Evolutionary conservation across 2,329 filamentous ascomycete species (phyloP), one percentile per base, ranked within the genome.

Genomic region (Clonostachys rhizophaga): DNA sequence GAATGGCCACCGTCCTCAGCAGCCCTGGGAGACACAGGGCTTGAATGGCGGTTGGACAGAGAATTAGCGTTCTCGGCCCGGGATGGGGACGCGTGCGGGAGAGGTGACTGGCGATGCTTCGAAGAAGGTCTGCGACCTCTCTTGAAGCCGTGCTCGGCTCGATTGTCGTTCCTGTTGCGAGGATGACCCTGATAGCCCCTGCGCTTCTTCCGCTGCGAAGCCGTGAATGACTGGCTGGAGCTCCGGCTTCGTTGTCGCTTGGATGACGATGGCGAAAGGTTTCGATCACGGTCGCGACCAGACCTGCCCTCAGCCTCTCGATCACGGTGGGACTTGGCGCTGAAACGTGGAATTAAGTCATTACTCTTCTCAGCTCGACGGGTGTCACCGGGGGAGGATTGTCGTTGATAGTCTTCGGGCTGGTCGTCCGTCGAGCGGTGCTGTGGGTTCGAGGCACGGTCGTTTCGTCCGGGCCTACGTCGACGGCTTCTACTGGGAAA

Each of bases 191-290:
- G 55, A 5, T 59, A 55, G 49, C 61, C 59, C 50, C 61, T 64
- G 16, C 64, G 68, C 59, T 58, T 69, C 55, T 75, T 75, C 24
- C 66, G 62, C 44, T 64, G 66, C 34, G 62, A 63, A 6, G 58
- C 55, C 4, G 60, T 63, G 18, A 63, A 57, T 3, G 72, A 65
- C n/a, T 58, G 67, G 43, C 68, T 74, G 36, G 36, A 18, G 36
- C 24, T 30, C 44, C 64, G 64, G 48, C 65, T 74, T 48, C 72
- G 64, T 43, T 65, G 62, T 44, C 71, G 64, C 54, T 74, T 75
- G 35, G 63, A 52, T 6, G 68, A 65, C 20, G 66, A 58, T 33
- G 69, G 63, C 5, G 70, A 70, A 47, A 60, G 59, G 34, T 49
- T 56, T 42, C 55, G 59, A 34, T 53, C 58, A 44, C 52, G 60